These are phyloP conservation scores for Lepiota venenata DNA, from an alignment of 768 basidiomycete genomes.

Conservation along the genomic window DNA sequence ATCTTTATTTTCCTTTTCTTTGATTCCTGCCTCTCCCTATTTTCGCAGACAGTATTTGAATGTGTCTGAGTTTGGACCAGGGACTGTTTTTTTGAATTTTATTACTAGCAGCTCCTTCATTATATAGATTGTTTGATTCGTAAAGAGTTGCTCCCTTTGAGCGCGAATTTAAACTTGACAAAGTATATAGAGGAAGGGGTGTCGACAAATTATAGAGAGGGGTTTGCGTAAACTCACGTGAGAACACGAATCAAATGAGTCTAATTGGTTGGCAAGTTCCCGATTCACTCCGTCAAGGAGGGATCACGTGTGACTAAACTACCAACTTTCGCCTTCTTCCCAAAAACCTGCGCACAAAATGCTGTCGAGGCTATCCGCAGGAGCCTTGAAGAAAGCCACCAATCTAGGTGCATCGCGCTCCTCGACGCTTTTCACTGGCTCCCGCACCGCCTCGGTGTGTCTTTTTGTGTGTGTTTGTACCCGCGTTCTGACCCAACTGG, in stretches of 20 bases:
- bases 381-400: slow-evolving; percentile 60
- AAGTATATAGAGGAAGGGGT: no score
- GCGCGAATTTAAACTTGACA: no score
- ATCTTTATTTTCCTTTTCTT: not conserved
- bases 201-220: not conserved
- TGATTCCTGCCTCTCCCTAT: not conserved
- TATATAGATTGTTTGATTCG: no score
- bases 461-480: slow-evolving; percentile 8
- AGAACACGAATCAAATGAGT: slow-evolving; percentile 18
- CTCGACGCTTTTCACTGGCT: slow-evolving; percentile 33
- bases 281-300: slow-evolving; percentile 45
- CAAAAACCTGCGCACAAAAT: slow-evolving; percentile 57
- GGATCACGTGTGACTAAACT: slow-evolving; percentile 43
- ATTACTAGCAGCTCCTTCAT: no score
- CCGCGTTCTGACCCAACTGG: slow-evolving; percentile 18
- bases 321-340: slow-evolving; percentile 34
- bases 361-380: slow-evolving; percentile 79
- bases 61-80: not conserved
- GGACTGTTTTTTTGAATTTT: no score
- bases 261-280: slow-evolving; percentile 35
- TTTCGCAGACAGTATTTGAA: not conserved
- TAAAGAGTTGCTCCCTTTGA: no score
- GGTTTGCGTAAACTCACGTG: slow-evolving; percentile 10
- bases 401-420: slow-evolving; percentile 44
- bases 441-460: slow-evolving; percentile 52